Conservation (phyloP, 192 early-diverging fungal genomes). For the Jimgerdemannia lactiflua region DNA sequence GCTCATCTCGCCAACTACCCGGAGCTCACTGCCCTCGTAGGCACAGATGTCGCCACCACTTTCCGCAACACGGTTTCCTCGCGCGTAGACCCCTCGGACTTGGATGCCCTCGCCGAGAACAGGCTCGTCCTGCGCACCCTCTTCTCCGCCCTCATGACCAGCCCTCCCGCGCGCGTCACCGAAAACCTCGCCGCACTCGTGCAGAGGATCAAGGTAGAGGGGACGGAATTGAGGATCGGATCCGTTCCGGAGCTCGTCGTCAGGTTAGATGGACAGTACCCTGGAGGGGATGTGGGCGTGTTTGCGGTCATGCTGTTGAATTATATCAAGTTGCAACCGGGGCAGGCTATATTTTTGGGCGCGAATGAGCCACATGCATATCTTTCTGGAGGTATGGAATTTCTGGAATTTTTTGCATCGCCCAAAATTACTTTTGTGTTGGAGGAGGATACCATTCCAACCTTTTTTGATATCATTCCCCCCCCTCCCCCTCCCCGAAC, state of each 20-base stretch:
- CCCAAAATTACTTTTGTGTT: too few relatives aligned
- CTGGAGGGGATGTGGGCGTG: constrained; percentile 81
- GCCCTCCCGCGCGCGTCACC: constrained; percentile 40
- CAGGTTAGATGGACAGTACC: constrained; percentile 80
- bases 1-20: constrained; percentile 65
- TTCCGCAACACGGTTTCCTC: constrained; percentile 46
- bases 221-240: constrained; percentile 12
- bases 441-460: too few relatives aligned
- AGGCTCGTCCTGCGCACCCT: constrained; percentile 45
- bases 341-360: constrained; percentile 92
- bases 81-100: constrained; percentile 21
- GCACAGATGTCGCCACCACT: constrained; percentile 38
- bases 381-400: constrained; percentile 71
- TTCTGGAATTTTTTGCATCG: too few relatives aligned
- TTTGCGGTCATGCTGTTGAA: constrained; percentile 92
- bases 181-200: constrained; percentile 55
- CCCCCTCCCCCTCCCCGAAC: too few relatives aligned
- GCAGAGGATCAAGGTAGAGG: constrained; percentile 30
- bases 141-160: constrained; percentile 63
- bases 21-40: constrained; percentile 73
- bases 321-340: constrained; percentile 74
- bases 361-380: constrained; percentile 98
- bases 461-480: too few relatives aligned
- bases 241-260: constrained; percentile 63
- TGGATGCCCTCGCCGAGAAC: constrained; percentile 30